Evolutionary conservation across 2,329 filamentous ascomycete genomes (phyloP).

Genomic region (Dendrostoma leiphaemia): DNA sequence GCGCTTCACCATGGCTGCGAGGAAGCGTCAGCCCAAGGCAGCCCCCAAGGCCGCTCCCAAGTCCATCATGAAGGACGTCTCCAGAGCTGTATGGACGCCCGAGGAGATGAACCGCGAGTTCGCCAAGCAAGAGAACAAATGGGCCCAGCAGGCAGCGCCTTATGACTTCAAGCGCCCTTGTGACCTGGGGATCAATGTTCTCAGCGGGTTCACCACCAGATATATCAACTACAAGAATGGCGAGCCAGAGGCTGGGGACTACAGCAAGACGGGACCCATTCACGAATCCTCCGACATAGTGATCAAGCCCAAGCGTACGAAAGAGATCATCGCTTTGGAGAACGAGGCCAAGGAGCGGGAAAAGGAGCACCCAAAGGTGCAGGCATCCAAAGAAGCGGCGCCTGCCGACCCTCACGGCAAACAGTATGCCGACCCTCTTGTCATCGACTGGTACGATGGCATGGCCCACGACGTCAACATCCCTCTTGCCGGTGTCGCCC

Average conservation of each 20-base stretch:
- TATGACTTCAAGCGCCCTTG: not conserved
- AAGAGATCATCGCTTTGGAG: not conserved
- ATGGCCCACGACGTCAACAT: not conserved
- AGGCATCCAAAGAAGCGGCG: not conserved
- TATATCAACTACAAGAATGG: not conserved
- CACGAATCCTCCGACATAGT: not conserved
- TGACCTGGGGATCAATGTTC: not conserved
- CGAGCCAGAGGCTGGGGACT: not conserved
- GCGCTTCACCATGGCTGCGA: no score
- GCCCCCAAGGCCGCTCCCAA: no score
- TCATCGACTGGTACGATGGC: not conserved
- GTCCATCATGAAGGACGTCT: not conserved
- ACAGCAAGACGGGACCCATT: no score
- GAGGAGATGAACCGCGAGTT: not conserved
- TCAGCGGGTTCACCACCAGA: not conserved
- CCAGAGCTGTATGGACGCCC: not conserved
- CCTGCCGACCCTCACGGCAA: no score
- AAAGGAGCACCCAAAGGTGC: not conserved
- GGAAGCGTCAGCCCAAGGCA: no score
- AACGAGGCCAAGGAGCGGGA: not conserved
- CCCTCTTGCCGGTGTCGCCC: not conserved
- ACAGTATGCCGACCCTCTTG: not conserved
- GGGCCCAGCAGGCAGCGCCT: not conserved
- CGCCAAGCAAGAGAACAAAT: constrained; percentile 7
- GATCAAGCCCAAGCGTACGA: not conserved